Evolutionary conservation across 75 land plant species (phyloP).

Genomic region (Adiantum capillusveneris): DNA sequence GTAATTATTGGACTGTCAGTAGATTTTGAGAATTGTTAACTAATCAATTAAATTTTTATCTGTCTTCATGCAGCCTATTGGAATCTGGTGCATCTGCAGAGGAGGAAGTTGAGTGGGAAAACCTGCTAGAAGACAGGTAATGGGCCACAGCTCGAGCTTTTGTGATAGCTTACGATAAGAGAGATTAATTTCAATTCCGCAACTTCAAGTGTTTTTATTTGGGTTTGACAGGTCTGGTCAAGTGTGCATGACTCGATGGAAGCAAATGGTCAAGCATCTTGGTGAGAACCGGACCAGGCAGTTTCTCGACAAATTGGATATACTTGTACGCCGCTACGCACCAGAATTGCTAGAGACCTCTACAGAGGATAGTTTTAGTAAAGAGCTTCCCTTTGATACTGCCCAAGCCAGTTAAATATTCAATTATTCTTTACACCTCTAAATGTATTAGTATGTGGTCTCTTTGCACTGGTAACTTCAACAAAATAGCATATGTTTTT

Average conservation of each 20-base stretch:
- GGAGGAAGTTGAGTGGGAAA: conserved; percentile 60
- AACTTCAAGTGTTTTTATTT: too few species aligned
- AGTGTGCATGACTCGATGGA: conserved; percentile 6
- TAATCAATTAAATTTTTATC: too few species aligned
- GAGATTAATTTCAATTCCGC: too few species aligned
- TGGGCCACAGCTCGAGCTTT: too few species aligned
- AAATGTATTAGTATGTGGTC: too few species aligned
- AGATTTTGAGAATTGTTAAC: too few species aligned
- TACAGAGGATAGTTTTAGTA: neutral
- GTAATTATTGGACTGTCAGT: too few species aligned
- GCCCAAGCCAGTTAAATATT: too few species aligned
- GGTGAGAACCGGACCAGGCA: conserved; percentile 1
- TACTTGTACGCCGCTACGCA: conserved; percentile 1
- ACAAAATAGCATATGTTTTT: too few species aligned
- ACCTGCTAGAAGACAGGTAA: conserved; percentile 44
- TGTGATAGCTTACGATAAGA: too few species aligned
- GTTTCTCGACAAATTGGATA: conserved; percentile 8
- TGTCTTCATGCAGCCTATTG: conserved; percentile 20
- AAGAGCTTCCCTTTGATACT: neutral
- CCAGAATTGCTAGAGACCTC: conserved; percentile 6
- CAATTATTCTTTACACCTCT: too few species aligned
- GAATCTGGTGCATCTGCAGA: conserved; percentile 35
- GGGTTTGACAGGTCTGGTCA: conserved; percentile 6
- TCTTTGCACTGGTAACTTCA: too few species aligned
- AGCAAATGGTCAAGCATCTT: conserved; percentile 5